These are phyloP conservation scores for Coemansia sp. DNA, from an alignment of 192 early-diverging fungal genomes.

Conservation along the genomic window DNA sequence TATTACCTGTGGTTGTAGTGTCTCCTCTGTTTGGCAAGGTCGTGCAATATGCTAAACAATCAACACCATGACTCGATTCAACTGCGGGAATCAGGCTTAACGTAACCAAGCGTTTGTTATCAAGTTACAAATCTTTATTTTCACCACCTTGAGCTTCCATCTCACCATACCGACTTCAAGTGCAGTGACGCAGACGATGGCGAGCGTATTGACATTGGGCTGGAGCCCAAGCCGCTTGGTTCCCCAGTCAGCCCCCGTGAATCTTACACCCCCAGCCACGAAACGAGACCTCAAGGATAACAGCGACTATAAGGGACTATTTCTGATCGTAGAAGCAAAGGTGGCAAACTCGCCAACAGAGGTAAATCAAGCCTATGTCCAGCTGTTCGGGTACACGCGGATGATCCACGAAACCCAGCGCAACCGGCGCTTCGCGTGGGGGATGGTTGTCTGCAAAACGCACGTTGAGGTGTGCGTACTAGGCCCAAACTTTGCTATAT, in stretches of 20 bases:
- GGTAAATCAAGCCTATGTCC: not conserved
- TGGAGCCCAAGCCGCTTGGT: not conserved
- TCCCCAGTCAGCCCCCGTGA: not conserved
- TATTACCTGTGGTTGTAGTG: no score
- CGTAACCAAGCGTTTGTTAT: no score
- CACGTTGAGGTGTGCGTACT: not conserved
- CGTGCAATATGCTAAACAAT: no score
- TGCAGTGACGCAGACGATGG: not conserved
- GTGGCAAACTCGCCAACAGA: not conserved
- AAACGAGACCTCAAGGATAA: not conserved
- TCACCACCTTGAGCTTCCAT: conserved; percentile 2
- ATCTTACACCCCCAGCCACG: not conserved
- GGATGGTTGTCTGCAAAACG: conserved; percentile 1
- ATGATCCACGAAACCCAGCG: conserved; percentile 1
- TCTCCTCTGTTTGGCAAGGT: no score
- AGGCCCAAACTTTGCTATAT: not conserved
- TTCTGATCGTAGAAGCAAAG: not conserved
- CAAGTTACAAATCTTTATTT: no score
- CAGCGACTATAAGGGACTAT: not conserved
- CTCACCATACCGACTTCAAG: not conserved
- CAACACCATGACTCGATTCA: no score
- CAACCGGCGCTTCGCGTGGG: conserved; percentile 7
- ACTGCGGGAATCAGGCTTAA: no score
- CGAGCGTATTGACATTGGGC: not conserved
- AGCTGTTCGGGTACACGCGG: conserved; percentile 4